Evolutionary conservation across 768 basidiomycete genomes (phyloP).

Genomic region (Boletus tylopilopsis): DNA sequence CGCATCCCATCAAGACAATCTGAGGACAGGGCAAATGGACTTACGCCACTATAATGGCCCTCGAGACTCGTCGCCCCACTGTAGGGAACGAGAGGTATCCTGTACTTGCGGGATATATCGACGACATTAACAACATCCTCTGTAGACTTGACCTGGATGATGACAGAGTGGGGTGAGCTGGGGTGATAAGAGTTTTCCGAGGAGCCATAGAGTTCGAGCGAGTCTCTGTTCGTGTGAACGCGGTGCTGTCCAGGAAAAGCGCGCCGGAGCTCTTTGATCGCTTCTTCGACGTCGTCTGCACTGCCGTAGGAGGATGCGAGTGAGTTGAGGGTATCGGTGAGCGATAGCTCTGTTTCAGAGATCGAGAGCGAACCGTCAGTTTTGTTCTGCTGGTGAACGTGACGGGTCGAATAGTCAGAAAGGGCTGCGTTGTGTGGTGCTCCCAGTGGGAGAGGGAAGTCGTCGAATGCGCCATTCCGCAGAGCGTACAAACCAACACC

Average conservation of each 20-base stretch:
- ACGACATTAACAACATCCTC: slow-evolving; percentile 82
- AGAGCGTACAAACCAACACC: slow-evolving; percentile 19
- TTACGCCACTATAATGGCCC: slow-evolving; percentile 77
- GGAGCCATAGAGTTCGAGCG: slow-evolving; percentile 55
- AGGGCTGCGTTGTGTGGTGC: not conserved
- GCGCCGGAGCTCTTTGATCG: slow-evolving; percentile 50
- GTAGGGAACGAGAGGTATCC: slow-evolving; percentile 75
- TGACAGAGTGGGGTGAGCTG: slow-evolving; percentile 50
- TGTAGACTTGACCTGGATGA: slow-evolving; percentile 61
- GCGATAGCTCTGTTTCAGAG: not conserved
- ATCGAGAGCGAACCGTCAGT: not conserved
- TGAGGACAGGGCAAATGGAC: slow-evolving; percentile 10
- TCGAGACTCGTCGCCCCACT: slow-evolving; percentile 86
- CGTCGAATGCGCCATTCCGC: not conserved
- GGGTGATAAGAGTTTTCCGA: slow-evolving; percentile 71
- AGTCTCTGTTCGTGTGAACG: slow-evolving; percentile 49
- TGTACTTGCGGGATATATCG: slow-evolving; percentile 67
- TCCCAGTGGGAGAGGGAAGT: slow-evolving; percentile 4
- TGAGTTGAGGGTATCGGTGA: not conserved
- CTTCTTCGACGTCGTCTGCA: slow-evolving; percentile 41
- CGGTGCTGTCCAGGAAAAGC: slow-evolving; percentile 43
- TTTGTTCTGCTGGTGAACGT: slow-evolving; percentile 6
- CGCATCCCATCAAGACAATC: not conserved
- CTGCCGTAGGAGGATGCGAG: slow-evolving; percentile 40
- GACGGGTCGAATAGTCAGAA: not conserved